Evolutionary conservation across 352 stramenopile species (phyloP), one percentile per base, ranked within the genome.

Genomic region (Globisporangium orthogonon): DNA sequence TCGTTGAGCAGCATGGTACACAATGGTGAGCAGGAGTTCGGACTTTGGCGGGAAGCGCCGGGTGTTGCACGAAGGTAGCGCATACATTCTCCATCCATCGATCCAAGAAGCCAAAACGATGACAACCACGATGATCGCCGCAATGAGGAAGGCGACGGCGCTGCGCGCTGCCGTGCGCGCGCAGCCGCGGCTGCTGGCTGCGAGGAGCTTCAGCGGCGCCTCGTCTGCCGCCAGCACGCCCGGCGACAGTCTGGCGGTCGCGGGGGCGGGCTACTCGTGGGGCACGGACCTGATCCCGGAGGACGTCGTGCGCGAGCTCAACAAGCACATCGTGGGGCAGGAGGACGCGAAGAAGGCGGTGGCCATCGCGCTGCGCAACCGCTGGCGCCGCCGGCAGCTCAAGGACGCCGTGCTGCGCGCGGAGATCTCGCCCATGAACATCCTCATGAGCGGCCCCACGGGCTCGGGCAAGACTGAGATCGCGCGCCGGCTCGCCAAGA

Each of bases 381-480:
- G 97, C 58, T 99, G 97, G 96, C 85, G 97, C 48, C 88, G 97
- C 15, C 89, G 92, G 28, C 96, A 98, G 67, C 78, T 99, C 14
- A 69, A 82, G 30, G 89, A 93, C 52, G 88, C 97, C 47, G 63
- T 66, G 37, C 63, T 96, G 54, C 72, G 73, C 13, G 69, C 73
- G n/a, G 88, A 97, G 65, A 90, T 98, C 45, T 98, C 96, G 29
- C 97, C 97, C 46, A 98, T 98, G 74, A 99, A 99, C 74, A 98
- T 99, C 51, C 81, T 99, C 43, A 98, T 99, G 95, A 98, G 98
- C 61, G 97, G 97, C 1, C 96, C 97, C 28, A 99, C 97, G 28
- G 97, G 97, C 39, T 98, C 94, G 29, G 96, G 97, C 56, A 98
- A 98, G 82, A 99, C 97, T 7, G 97, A 99, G 83, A 98, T 99